Evolutionary conservation across 2,329 filamentous ascomycete genomes (phyloP).

Genomic region (Coniochaeta sp.): DNA sequence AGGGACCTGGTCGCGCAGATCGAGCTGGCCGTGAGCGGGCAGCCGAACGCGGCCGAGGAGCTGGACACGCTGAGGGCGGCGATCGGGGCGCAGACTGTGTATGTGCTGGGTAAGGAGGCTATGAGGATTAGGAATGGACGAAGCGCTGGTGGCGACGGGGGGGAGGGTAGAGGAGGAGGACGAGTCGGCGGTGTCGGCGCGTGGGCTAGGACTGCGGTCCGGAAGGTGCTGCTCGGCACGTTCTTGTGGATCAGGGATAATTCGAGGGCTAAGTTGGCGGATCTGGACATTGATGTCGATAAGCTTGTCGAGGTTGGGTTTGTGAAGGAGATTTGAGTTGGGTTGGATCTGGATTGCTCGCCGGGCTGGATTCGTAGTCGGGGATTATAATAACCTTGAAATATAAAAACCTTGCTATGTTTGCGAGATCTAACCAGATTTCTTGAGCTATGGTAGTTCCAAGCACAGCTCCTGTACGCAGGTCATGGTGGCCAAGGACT

Average conservation of each 20-base stretch:
- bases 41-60: conserved; percentile 21
- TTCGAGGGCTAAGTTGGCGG: conserved; percentile 58
- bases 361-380: neutral
- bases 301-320: conserved; percentile 62
- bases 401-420: no score
- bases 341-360: neutral
- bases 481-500: no score
- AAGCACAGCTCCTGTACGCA: no score
- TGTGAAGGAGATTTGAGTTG: conserved; percentile 51
- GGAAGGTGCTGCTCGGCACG: conserved; percentile 38
- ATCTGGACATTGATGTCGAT: conserved; percentile 51
- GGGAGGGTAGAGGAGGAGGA: conserved; percentile 9
- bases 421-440: no score
- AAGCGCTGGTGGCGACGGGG: neutral
- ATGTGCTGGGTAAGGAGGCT: conserved; percentile 55
- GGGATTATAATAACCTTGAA: no score
- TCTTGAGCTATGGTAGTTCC: no score
- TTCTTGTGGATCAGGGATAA: conserved; percentile 63
- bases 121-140: conserved; percentile 36
- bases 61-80: conserved; percentile 36
- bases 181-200: conserved; percentile 18
- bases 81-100: conserved; percentile 40
- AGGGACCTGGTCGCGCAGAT: conserved; percentile 50
- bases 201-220: conserved; percentile 22
- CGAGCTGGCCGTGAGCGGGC: conserved; percentile 37